A percentile compares a stretch with the other conserved stretches of the same genome.
phyloP scores from a whole-genome alignment of 2,329 filamentous ascomycete genomes.

The Colletotrichum cuscutae region DNA sequence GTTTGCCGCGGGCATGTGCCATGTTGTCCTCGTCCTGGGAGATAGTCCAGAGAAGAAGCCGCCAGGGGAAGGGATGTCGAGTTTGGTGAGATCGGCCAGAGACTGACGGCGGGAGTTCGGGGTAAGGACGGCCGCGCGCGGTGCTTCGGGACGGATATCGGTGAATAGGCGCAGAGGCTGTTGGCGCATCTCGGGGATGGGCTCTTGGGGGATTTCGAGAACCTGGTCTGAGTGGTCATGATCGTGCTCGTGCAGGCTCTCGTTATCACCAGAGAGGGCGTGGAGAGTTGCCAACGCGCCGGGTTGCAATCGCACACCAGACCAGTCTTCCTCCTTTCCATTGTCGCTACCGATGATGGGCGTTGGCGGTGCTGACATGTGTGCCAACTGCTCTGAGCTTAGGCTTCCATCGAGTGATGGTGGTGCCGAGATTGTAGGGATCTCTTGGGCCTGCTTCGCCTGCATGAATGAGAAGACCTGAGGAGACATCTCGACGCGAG shows the following conservation, averaged over 20 bases:
- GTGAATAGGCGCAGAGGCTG: slow-evolving; percentile 63
- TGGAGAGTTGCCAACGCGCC: slow-evolving; percentile 84
- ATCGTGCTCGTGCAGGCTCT: slow-evolving; percentile 67
- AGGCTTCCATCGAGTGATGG: slow-evolving; percentile 92
- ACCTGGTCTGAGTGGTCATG: slow-evolving; percentile 62
- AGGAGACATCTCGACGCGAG: slow-evolving; percentile 80
- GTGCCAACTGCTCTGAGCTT: slow-evolving; percentile 87
- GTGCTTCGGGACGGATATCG: slow-evolving; percentile 44
- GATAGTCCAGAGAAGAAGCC: slow-evolving; percentile 92
- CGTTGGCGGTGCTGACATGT: slow-evolving; percentile 85
- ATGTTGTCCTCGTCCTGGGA: slow-evolving; percentile 80
- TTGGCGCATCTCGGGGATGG: slow-evolving; percentile 63
- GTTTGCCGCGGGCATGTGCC: slow-evolving; percentile 72
- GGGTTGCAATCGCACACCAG: slow-evolving; percentile 79
- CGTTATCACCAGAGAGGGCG: slow-evolving; percentile 70
- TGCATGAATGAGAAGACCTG: slow-evolving; percentile 78
- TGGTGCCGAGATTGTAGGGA: slow-evolving; percentile 81
- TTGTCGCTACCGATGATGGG: slow-evolving; percentile 74
- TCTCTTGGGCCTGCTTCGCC: slow-evolving; percentile 67
- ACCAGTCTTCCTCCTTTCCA: slow-evolving; percentile 72
- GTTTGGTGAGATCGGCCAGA: slow-evolving; percentile 77
- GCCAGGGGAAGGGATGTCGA: slow-evolving; percentile 91
- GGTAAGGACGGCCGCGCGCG: slow-evolving; percentile 46
- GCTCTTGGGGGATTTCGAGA: slow-evolving; percentile 58
- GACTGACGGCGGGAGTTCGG: slow-evolving; percentile 63